Evolutionary conservation across 768 basidiomycete genomes (phyloP).

Genomic region (Leccinum obscurum): DNA sequence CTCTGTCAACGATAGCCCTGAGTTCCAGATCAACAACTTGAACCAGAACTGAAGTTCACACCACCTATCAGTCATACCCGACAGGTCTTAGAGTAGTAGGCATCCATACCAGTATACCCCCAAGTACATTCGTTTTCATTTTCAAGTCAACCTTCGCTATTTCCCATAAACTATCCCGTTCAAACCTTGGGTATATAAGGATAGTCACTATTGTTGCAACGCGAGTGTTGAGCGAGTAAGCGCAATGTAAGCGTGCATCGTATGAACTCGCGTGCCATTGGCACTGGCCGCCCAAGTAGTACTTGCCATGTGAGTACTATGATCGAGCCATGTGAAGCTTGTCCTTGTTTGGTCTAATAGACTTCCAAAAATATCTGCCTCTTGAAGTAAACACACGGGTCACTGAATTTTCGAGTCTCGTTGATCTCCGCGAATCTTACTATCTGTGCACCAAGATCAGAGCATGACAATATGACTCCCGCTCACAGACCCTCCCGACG

Average conservation of each 20-base stretch:
- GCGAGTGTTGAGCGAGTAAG: too few relatives aligned
- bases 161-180: not conserved
- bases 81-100: not conserved
- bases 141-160: not conserved
- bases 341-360: too few relatives aligned
- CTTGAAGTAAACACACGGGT: not conserved
- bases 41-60: not conserved
- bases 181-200: not conserved
- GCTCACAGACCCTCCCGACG: not conserved
- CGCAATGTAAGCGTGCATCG: too few relatives aligned
- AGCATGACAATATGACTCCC: slow-evolving; percentile 9
- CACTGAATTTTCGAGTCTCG: not conserved
- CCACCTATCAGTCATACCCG: not conserved
- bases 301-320: too few relatives aligned
- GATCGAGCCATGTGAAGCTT: too few relatives aligned
- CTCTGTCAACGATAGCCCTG: slow-evolving; percentile 31
- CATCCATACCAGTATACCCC: not conserved
- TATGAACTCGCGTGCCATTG: too few relatives aligned
- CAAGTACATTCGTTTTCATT: not conserved
- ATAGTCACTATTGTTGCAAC: not conserved
- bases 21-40: slow-evolving; percentile 25
- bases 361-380: too few relatives aligned
- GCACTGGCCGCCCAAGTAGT: too few relatives aligned
- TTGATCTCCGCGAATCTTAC: not conserved
- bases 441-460: not conserved